Conservation (phyloP, 305 asterid species). For the Plantago lanceolata region DNA sequence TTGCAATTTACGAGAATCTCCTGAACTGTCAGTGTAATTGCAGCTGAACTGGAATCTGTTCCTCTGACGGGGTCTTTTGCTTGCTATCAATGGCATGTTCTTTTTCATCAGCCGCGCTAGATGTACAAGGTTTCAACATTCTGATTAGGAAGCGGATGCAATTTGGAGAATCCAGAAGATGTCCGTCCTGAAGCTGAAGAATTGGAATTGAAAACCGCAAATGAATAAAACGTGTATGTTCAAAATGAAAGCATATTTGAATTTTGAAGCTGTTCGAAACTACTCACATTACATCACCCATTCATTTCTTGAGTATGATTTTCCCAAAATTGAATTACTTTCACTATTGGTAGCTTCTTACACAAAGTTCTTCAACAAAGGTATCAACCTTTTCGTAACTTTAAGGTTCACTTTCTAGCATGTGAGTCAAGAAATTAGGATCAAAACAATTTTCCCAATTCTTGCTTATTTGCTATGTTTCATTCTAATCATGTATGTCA, state of each 20-base stretch:
- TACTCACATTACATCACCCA: constrained; percentile 57
- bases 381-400: too few relatives aligned
- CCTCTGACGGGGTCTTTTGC: constrained; percentile 62
- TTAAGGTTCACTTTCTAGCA: too few relatives aligned
- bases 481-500: too few relatives aligned
- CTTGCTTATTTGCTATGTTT: too few relatives aligned
- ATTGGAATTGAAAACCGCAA: constrained; percentile 11
- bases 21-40: constrained; percentile 60
- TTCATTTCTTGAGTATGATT: too few relatives aligned
- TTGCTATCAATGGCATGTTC: constrained; percentile 60
- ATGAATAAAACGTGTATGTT: constrained; percentile 2
- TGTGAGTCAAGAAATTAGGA: too few relatives aligned
- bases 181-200: constrained; percentile 69
- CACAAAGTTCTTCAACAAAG: too few relatives aligned
- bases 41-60: constrained; percentile 53
- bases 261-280: constrained; percentile 11
- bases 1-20: constrained; percentile 69
- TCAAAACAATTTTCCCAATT: too few relatives aligned
- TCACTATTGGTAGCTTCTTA: too few relatives aligned
- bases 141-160: constrained; percentile 66
- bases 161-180: constrained; percentile 57
- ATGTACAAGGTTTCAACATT: constrained; percentile 55
- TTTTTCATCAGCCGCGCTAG: constrained; percentile 43
- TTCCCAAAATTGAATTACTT: too few relatives aligned
- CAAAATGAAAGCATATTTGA: constrained; percentile 8